Conservation (phyloP, 1,284 basidiomycete species). For the Anthracocystis panici-leucophaei region DNA sequence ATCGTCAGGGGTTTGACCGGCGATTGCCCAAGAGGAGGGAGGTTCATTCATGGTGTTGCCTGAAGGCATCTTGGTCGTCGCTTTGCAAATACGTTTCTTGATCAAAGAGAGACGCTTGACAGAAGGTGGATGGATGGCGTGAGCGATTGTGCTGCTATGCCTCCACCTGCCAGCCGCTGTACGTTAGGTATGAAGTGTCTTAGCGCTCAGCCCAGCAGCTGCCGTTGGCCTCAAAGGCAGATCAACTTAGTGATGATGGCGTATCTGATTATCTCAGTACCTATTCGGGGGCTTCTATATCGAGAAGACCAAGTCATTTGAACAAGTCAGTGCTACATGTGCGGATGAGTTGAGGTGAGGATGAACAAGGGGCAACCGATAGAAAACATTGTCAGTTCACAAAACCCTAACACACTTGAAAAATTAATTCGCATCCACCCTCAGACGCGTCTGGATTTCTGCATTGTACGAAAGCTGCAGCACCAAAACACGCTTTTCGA, state of each 20-base stretch:
- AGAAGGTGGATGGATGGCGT: neutral
- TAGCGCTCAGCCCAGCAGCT: neutral
- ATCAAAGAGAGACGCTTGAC: too few species aligned
- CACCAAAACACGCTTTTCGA: constrained; percentile 46
- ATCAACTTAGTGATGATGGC: too few species aligned
- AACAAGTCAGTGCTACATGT: too few species aligned
- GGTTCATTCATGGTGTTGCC: neutral
- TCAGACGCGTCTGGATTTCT: constrained; percentile 16
- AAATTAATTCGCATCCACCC: neutral
- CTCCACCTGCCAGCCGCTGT: neutral
- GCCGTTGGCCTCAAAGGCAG: neutral
- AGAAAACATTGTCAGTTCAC: neutral
- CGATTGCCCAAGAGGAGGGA: neutral
- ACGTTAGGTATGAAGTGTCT: neutral
- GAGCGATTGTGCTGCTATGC: neutral
- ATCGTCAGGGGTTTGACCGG: constrained; percentile 9
- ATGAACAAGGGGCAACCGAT: neutral
- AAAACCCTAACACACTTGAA: neutral
- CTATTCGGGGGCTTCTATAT: too few species aligned
- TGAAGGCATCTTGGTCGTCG: neutral
- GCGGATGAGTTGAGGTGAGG: too few species aligned
- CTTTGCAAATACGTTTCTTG: neutral
- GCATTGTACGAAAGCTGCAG: neutral
- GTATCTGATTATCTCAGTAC: too few species aligned
- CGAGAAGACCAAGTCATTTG: too few species aligned